Evolutionary conservation across 225 moss, liverwort and hornwort genomes (phyloP).

Genomic region (Climacium dendroides): DNA sequence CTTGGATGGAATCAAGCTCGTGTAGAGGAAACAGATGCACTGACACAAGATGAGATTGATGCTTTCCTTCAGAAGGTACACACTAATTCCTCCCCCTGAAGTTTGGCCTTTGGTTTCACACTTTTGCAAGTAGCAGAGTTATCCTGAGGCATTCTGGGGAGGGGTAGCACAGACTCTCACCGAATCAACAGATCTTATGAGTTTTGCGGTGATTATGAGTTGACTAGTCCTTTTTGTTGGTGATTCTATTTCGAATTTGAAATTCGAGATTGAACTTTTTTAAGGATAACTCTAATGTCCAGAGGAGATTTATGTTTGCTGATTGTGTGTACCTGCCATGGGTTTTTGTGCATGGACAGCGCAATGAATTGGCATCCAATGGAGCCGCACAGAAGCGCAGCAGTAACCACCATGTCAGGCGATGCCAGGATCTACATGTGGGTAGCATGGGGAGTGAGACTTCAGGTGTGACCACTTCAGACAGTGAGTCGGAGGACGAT

Average conservation of each 20-base stretch:
- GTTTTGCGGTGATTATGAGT: neutral
- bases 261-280: neutral
- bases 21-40: constrained; percentile 69
- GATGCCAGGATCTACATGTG: constrained; percentile 54
- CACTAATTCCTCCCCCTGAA: no score
- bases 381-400: constrained; percentile 49
- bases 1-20: constrained; percentile 87
- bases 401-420: constrained; percentile 47
- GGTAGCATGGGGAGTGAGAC: constrained; percentile 92
- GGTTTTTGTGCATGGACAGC: constrained; percentile 31
- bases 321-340: neutral
- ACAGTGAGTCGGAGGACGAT: constrained; percentile 96
- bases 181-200: neutral
- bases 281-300: neutral
- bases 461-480: constrained; percentile 84
- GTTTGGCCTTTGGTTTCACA: neutral
- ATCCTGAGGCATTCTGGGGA: neutral
- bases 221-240: neutral
- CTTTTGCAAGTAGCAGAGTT: neutral
- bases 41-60: constrained; percentile 97
- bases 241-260: neutral
- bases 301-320: neutral
- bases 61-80: constrained; percentile 82
- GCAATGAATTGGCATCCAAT: constrained; percentile 55
- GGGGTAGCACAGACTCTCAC: neutral